Percentiles rank a stretch among this genome's conserved stretches.
phyloP scores from a whole-genome alignment of 2,329 filamentous ascomycete genomes.

The Botrytis fabae region DNA sequence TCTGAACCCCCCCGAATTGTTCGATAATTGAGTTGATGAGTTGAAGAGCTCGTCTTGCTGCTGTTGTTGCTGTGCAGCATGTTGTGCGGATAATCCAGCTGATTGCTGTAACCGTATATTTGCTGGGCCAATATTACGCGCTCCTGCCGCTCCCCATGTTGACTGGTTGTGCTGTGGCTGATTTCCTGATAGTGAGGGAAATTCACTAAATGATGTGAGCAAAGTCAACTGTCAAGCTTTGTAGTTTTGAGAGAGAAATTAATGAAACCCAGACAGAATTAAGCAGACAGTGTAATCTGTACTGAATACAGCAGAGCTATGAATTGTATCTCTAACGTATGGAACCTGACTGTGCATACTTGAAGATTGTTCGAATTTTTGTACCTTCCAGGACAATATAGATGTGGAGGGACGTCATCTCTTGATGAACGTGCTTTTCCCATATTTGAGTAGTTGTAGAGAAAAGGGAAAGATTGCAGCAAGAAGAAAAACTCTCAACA shows the following conservation, averaged over 20 bases:
- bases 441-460: constrained; percentile 12
- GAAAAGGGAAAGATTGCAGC: background rate
- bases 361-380: background rate
- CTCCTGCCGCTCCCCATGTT: constrained; percentile 39
- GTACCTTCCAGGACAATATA: constrained; percentile 20
- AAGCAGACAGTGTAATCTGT: background rate
- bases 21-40: constrained; percentile 39
- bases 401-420: background rate
- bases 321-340: background rate
- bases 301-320: background rate
- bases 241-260: background rate
- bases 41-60: constrained; percentile 42
- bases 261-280: background rate
- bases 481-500: background rate
- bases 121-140: constrained; percentile 35
- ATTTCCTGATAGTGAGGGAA: constrained; percentile 64
- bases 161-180: constrained; percentile 45
- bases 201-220: constrained; percentile 52
- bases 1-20: constrained; percentile 38
- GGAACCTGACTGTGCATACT: background rate
- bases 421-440: background rate
- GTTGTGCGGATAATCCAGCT: constrained; percentile 36
- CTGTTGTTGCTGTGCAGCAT: constrained; percentile 39
- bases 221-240: constrained; percentile 5
- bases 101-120: constrained; percentile 39